These are phyloP conservation scores for Pelargonium australe DNA, from an alignment of 441 rosid genomes.

Conservation along the genomic window DNA sequence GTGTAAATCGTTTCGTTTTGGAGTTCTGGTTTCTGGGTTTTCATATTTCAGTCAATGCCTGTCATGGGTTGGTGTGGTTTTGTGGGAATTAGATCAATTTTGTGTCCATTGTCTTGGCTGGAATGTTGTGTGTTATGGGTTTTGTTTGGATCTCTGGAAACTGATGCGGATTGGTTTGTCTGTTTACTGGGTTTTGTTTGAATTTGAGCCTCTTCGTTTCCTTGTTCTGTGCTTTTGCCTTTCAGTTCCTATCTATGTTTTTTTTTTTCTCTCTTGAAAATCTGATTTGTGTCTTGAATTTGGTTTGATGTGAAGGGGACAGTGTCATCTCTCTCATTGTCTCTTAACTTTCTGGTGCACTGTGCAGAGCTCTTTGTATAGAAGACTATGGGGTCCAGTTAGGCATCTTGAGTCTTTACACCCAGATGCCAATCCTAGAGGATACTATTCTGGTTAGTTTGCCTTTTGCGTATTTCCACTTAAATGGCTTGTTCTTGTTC, in stretches of 20 bases:
- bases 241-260: too few relatives aligned
- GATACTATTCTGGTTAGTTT: constrained; percentile 57
- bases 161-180: neutral
- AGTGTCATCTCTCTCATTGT: too few relatives aligned
- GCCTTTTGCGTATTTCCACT: constrained; percentile 2
- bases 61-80: too few relatives aligned
- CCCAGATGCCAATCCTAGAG: constrained; percentile 84
- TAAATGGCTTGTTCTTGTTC: neutral
- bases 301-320: neutral
- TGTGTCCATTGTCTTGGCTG: neutral
- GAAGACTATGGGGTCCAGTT: constrained; percentile 87
- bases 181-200: neutral
- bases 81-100: neutral
- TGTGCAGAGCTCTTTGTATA: constrained; percentile 58
- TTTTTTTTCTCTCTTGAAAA: too few relatives aligned
- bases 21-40: neutral
- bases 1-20: constrained; percentile 1
- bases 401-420: constrained; percentile 63
- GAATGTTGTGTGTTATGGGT: too few relatives aligned
- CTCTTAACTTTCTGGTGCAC: too few relatives aligned
- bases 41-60: constrained; percentile 1
- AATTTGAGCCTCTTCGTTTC: neutral
- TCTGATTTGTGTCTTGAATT: neutral
- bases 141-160: neutral
- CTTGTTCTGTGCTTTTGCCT: neutral